Conservation (phyloP, 2,329 filamentous ascomycete species). For the Paecilomyces dactylethromorphus region DNA sequence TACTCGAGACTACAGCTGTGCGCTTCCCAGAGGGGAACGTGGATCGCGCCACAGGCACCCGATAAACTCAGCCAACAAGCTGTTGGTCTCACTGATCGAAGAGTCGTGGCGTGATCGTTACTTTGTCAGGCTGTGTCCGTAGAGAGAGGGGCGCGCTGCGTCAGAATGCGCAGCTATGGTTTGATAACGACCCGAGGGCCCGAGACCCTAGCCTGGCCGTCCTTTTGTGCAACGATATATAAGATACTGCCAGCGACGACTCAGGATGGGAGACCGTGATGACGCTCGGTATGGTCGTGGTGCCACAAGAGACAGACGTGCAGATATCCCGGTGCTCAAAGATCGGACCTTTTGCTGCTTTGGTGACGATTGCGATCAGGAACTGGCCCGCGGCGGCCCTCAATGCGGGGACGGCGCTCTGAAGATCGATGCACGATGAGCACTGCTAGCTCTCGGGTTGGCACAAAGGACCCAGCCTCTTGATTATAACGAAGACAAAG, state of each 20-base stretch:
- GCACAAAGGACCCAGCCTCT: background rate
- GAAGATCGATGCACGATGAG: background rate
- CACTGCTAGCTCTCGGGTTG: background rate
- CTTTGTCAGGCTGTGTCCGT: background rate
- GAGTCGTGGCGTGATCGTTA: background rate
- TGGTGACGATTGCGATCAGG: background rate
- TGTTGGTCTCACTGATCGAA: background rate
- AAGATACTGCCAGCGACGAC: background rate
- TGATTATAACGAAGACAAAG: background rate
- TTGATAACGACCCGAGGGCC: background rate
- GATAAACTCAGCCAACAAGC: background rate
- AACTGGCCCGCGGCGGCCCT: background rate
- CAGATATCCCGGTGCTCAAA: background rate
- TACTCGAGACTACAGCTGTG: constrained; percentile 2
- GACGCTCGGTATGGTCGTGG: background rate
- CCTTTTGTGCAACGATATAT: background rate
- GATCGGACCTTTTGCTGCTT: background rate
- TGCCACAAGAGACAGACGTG: background rate
- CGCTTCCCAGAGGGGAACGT: background rate
- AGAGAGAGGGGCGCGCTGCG: background rate
- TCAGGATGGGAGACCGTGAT: background rate
- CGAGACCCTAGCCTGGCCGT: background rate
- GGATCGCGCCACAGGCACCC: constrained; percentile 13
- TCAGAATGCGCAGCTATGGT: background rate
- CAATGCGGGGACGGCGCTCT: background rate